Conservation (phyloP, 176 grass and related monocot species). For the Bromus sterilis region DNA sequence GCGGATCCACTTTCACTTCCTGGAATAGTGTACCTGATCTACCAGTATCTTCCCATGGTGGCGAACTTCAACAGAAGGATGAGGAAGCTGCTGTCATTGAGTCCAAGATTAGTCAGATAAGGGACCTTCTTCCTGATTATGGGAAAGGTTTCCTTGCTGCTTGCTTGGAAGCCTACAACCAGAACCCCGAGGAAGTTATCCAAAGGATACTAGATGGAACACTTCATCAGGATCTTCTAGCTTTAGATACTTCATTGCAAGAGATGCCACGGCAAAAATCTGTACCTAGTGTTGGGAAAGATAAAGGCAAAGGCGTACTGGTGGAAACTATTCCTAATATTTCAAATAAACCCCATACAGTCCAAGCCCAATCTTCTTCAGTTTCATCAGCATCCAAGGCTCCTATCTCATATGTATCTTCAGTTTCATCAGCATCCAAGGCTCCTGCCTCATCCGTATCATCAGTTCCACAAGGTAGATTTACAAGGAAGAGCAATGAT, state of each 20-base stretch:
- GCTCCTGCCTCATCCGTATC: conserved; percentile 31
- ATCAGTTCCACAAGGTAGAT: conserved; percentile 66
- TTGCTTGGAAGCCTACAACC: conserved; percentile 93
- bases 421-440: conserved; percentile 25
- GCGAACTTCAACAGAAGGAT: conserved; percentile 48
- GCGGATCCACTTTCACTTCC: conserved; percentile 41
- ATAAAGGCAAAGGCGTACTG: conserved; percentile 85
- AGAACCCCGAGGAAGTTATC: conserved; percentile 82
- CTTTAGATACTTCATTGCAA: conserved; percentile 74
- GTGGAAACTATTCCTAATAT: conserved; percentile 35
- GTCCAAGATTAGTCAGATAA: conserved; percentile 97
- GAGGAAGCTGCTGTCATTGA: conserved; percentile 69
- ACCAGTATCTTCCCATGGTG: conserved; percentile 43
- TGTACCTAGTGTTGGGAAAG: conserved; percentile 35
- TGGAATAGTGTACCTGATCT: conserved; percentile 39
- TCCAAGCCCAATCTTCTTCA: conserved; percentile 32
- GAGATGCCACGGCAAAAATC: conserved; percentile 50
- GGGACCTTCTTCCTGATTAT: conserved; percentile 86
- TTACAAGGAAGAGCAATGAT: conserved; percentile 69
- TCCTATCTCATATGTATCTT: conserved; percentile 34
- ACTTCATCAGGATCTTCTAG: conserved; percentile 87
- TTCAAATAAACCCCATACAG: conserved; percentile 19
- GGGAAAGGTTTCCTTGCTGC: conserved; percentile 80
- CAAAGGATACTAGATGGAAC: conserved; percentile 87
- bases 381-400: conserved; percentile 25